A percentile compares a stretch with the other conserved stretches of the same genome.
Conservation (phyloP, 345 rosid species). For the Eucalyptus cloeziana region DNA sequence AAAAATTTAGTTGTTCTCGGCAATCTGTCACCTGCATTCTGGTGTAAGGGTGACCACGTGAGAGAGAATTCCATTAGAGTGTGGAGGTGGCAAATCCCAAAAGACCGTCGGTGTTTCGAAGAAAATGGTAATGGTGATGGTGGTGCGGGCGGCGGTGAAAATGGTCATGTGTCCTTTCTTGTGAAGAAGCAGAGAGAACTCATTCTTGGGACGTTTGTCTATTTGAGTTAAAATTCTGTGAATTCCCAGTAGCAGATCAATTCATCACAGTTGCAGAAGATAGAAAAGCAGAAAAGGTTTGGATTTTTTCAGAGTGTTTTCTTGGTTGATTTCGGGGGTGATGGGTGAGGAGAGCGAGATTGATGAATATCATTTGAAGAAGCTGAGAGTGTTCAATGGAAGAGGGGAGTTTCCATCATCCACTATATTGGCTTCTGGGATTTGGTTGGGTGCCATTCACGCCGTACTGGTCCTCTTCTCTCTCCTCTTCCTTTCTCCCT, state of each 20-base stretch:
- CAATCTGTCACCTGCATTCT: background rate
- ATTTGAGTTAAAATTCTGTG: background rate
- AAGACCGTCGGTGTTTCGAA: background rate
- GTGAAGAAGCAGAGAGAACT: background rate
- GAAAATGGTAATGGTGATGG: background rate
- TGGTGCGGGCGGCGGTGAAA: background rate
- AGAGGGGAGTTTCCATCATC: slow-evolving; percentile 19
- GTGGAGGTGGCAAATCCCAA: background rate
- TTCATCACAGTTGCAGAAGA: background rate
- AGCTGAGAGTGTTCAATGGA: background rate
- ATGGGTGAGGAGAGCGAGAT: background rate
- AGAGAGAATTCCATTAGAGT: background rate
- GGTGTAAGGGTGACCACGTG: background rate
- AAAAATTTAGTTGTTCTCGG: background rate
- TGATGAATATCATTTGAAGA: background rate
- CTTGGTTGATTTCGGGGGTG: background rate
- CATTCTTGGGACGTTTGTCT: background rate
- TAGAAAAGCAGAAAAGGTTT: background rate
- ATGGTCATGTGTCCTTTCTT: background rate
- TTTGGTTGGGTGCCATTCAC: slow-evolving; percentile 87
- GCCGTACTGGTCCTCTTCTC: background rate
- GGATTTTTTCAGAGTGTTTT: background rate
- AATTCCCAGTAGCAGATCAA: background rate
- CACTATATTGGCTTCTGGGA: slow-evolving; percentile 15
- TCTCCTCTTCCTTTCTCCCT: background rate